A percentile compares a stretch with the other conserved stretches of the same genome.
These are phyloP conservation scores for Sporothrix sp. DNA, from an alignment of 2,329 filamentous ascomycete genomes.

Conservation along the genomic window DNA sequence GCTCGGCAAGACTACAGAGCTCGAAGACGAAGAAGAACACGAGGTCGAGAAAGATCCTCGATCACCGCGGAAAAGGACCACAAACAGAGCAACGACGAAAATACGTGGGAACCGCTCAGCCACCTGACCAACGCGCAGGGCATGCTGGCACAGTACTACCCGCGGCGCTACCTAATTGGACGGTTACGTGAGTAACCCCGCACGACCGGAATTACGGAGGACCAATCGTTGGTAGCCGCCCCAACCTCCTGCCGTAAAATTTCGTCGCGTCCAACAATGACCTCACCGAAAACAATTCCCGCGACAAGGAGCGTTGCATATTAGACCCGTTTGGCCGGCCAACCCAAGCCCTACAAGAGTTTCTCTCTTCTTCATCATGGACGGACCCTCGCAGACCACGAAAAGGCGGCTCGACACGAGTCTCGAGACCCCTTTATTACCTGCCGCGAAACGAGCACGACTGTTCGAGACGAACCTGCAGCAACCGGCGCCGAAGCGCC, in stretches of 20 bases:
- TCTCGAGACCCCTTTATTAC: not conserved
- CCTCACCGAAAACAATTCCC: not conserved
- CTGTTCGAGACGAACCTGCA: not conserved
- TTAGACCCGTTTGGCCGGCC: not conserved
- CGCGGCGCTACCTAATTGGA: not conserved
- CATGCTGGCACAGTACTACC: not conserved
- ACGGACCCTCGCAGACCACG: not conserved
- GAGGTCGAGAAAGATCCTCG: constrained; percentile 1
- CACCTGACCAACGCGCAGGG: too few species aligned
- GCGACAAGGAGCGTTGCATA: not conserved
- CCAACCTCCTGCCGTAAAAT: not conserved
- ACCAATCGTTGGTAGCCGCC: not conserved
- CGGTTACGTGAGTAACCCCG: not conserved
- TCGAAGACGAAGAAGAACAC: not conserved
- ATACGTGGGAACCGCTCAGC: too few species aligned
- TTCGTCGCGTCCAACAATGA: not conserved
- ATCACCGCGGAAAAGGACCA: not conserved
- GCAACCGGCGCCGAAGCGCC: not conserved
- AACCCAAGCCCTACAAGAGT: not conserved
- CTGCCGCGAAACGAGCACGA: not conserved
- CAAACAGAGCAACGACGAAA: not conserved
- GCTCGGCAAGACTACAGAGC: not conserved
- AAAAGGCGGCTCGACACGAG: not conserved
- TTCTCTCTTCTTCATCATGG: not conserved
- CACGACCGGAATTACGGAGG: not conserved